Conservation (phyloP, 2,329 filamentous ascomycete species). For the Chaetomiaceae sp. region DNA sequence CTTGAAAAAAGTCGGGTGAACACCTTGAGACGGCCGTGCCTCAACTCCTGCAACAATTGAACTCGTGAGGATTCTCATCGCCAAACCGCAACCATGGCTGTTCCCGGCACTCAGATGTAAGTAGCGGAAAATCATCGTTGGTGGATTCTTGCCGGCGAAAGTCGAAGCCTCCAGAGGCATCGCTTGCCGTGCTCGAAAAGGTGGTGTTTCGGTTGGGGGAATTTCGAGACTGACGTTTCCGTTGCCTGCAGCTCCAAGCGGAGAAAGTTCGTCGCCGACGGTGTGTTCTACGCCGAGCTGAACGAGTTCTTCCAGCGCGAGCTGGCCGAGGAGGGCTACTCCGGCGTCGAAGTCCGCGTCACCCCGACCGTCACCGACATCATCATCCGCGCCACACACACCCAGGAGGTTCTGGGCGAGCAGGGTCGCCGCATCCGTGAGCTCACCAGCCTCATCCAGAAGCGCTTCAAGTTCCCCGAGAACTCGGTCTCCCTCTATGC, state of each 20-base stretch:
- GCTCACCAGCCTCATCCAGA: conserved; percentile 99
- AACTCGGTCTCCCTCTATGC: conserved; percentile 99
- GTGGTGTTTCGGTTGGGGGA: conserved; percentile 3
- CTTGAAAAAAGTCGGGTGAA: conserved; percentile 26
- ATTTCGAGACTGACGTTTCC: conserved; percentile 11
- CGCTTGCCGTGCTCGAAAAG: background rate
- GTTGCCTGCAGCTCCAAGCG: conserved; percentile 66
- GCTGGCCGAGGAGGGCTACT: conserved; percentile 99
- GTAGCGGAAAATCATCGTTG: conserved; percentile 28
- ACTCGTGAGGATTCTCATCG: conserved; percentile 30
- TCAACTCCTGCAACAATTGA: conserved; percentile 35
- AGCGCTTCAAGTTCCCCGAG: conserved; percentile 99
- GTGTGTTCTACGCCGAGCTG: conserved; percentile 99
- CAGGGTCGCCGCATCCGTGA: conserved; percentile 99
- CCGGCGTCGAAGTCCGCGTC: conserved; percentile 98
- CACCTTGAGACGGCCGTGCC: conserved; percentile 26
- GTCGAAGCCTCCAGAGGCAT: background rate
- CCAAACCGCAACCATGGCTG: conserved; percentile 51
- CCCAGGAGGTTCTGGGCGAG: conserved; percentile 99
- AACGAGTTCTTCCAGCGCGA: conserved; percentile 99
- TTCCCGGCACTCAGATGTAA: conserved; percentile 60
- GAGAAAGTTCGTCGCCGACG: conserved; percentile 94
- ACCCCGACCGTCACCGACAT: conserved; percentile 99
- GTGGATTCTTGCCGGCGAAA: no score
- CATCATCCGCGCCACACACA: conserved; percentile 99